Conservation (phyloP, 257 asterid genomes). For the Solanum ahanhuiri region DNA sequence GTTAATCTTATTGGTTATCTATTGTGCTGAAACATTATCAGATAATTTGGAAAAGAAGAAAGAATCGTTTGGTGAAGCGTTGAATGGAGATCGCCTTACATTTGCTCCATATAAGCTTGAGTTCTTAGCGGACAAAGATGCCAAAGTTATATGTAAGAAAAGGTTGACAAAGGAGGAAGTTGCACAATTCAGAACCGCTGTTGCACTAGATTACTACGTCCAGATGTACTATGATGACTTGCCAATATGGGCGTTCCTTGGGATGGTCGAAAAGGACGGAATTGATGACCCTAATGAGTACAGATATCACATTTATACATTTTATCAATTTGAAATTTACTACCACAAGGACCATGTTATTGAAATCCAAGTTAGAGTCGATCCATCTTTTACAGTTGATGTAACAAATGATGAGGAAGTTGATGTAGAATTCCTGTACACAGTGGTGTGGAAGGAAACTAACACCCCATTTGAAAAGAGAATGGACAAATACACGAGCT, state of each 20-base stretch:
- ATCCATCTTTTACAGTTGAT: neutral
- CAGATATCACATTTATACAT: constrained; percentile 2
- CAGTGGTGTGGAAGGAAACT: constrained; percentile 3
- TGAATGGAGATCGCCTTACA: constrained; percentile 12
- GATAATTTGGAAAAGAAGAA: constrained; percentile 9
- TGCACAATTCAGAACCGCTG: constrained; percentile 1
- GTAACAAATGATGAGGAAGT: constrained; percentile 5
- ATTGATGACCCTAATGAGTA: neutral
- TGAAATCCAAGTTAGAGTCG: neutral
- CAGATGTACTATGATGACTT: constrained; percentile 16
- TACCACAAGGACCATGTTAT: constrained; percentile 1
- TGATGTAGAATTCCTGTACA: constrained; percentile 7
- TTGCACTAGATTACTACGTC: constrained; percentile 8
- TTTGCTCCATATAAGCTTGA: constrained; percentile 9
- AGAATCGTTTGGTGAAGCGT: constrained; percentile 1
- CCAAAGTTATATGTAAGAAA: constrained; percentile 1
- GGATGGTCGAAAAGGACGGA: neutral
- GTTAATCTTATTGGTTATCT: neutral
- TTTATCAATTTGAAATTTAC: neutral
- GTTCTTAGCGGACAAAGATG: constrained; percentile 2
- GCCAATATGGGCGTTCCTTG: constrained; percentile 14
- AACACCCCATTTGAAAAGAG: constrained; percentile 5
- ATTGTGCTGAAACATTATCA: neutral
- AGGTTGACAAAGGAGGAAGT: constrained; percentile 13
- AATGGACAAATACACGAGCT: neutral